Percentiles rank a stretch among this genome's conserved stretches.
Conservation (phyloP, 768 basidiomycete genomes). For the Tricholoma sp. region DNA sequence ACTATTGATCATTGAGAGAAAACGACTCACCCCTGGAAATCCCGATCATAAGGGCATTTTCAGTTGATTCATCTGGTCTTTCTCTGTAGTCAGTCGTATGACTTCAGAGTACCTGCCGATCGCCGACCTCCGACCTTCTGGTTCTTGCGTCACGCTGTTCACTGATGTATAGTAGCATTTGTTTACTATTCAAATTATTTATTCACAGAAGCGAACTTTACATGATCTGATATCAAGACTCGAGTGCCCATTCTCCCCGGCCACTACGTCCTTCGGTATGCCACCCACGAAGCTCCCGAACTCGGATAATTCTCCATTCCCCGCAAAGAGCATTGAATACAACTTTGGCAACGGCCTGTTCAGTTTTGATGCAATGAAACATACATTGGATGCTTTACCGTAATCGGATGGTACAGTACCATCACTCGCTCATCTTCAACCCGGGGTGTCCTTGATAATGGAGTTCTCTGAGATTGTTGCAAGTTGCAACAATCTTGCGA, state of each 20-base stretch:
- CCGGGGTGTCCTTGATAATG: no score
- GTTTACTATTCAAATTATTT: background rate
- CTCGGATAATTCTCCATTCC: background rate
- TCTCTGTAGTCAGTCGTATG: background rate
- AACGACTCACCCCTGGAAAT: background rate
- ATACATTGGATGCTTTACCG: no score
- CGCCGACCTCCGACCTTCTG: background rate
- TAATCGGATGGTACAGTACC: no score
- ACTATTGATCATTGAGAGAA: background rate
- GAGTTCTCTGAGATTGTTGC: no score
- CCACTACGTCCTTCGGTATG: background rate
- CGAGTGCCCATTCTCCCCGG: no score
- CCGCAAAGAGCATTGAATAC: background rate
- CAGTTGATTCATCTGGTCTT: background rate
- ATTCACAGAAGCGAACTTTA: background rate
- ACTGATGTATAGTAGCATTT: background rate
- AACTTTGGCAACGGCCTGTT: background rate
- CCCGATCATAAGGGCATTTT: background rate
- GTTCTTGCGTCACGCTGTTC: background rate
- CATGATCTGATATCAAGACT: no score
- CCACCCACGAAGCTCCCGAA: background rate
- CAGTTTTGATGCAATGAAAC: no score
- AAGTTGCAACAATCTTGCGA: no score
- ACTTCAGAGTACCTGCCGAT: background rate
- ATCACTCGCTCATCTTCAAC: no score